Percentiles rank a stretch among this genome's conserved stretches.
phyloP scores from a whole-genome alignment of 1,139 yeast genomes.

The Pichia sp. region DNA sequence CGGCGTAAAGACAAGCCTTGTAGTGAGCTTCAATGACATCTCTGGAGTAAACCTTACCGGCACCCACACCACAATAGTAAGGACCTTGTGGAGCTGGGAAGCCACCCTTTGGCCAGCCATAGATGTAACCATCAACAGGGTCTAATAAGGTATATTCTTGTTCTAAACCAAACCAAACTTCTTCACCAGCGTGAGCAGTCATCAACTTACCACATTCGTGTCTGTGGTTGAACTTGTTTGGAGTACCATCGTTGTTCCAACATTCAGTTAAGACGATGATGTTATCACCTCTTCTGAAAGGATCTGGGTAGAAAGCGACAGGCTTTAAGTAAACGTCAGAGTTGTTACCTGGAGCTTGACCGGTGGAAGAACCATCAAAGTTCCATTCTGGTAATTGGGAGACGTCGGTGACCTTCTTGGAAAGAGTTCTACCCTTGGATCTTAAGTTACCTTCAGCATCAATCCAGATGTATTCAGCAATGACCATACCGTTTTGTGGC shows the following conservation, averaged over 20 bases:
- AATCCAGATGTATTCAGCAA: conserved; percentile 98
- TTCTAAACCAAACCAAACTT: conserved; percentile 97
- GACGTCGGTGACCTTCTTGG: conserved; percentile 62
- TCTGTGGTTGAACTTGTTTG: conserved; percentile 98
- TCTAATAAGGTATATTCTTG: conserved; percentile 98
- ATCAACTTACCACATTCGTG: conserved; percentile 95
- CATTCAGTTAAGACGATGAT: conserved; percentile 93
- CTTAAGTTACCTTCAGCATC: conserved; percentile 92
- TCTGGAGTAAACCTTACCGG: conserved; percentile 97
- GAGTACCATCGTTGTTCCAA: conserved; percentile 99
- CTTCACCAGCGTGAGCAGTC: conserved; percentile 85
- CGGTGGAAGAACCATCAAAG: conserved; percentile 98
- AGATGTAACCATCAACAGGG: conserved; percentile 74
- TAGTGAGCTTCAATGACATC: conserved; percentile 99
- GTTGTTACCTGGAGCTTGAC: conserved; percentile 98
- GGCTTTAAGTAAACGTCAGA: conserved; percentile 96
- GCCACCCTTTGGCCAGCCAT: conserved; percentile 99
- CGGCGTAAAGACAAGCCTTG: conserved; percentile 95
- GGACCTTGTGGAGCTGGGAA: conserved; percentile 99
- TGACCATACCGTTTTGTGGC: conserved; percentile 80
- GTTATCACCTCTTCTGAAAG: conserved; percentile 98
- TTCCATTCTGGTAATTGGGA: conserved; percentile 99
- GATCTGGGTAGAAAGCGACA: conserved; percentile 91
- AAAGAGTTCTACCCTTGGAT: conserved; percentile 89
- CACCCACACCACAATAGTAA: conserved; percentile 99